A percentile compares a stretch with the other conserved stretches of the same genome.
Evolutionary conservation across 2,329 filamentous ascomycete species (phyloP).

Genomic region (Exophiala calicioides): DNA sequence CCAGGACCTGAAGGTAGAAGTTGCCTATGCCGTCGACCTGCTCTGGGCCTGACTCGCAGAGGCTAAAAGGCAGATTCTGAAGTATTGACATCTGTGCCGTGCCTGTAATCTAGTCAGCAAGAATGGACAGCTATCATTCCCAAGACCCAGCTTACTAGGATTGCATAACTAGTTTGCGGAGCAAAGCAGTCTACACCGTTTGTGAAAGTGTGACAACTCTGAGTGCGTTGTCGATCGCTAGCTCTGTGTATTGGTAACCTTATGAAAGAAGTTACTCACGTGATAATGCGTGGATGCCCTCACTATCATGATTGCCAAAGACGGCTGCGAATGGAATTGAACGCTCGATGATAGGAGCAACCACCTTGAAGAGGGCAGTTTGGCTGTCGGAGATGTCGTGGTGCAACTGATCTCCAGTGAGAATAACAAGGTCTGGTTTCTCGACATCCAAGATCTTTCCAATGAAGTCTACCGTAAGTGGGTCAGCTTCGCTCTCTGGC

Average conservation of each 20-base stretch:
- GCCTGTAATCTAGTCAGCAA: slow-evolving; percentile 38
- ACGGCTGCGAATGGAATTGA: slow-evolving; percentile 11
- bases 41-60: slow-evolving; percentile 15
- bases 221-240: slow-evolving; percentile 1
- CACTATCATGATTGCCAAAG: slow-evolving; percentile 17
- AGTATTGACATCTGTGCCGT: slow-evolving; percentile 35
- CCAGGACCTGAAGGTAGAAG: slow-evolving; percentile 28
- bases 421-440: slow-evolving; percentile 21
- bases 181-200: slow-evolving; percentile 29
- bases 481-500: slow-evolving; percentile 24
- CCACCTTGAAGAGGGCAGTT: slow-evolving; percentile 32
- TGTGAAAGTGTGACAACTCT: slow-evolving; percentile 19
- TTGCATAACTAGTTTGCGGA: slow-evolving; percentile 25
- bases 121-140: slow-evolving; percentile 30
- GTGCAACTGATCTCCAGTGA: slow-evolving; percentile 22
- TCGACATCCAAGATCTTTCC: slow-evolving; percentile 20
- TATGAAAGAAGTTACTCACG: slow-evolving; percentile 35
- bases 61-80: slow-evolving; percentile 20
- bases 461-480: slow-evolving; percentile 26
- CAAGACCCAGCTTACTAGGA: slow-evolving; percentile 31
- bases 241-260: too few relatives aligned
- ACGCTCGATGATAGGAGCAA: slow-evolving; percentile 16
- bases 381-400: slow-evolving; percentile 36
- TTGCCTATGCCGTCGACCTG: slow-evolving; percentile 35
- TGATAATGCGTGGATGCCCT: slow-evolving; percentile 37